Conservation (phyloP, 192 early-diverging fungal genomes). For the Coemansia sp. region DNA sequence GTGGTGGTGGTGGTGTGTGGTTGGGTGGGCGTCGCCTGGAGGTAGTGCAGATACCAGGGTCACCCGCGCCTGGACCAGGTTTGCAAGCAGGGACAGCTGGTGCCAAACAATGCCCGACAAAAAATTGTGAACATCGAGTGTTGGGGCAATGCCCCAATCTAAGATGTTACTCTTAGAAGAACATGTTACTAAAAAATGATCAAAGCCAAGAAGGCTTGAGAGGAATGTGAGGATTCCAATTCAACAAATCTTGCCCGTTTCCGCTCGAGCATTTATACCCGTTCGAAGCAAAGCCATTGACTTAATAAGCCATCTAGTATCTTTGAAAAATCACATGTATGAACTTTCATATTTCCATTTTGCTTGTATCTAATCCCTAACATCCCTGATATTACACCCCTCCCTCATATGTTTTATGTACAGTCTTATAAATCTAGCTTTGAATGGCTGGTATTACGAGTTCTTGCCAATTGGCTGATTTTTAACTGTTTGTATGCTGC, state of each 20-base stretch:
- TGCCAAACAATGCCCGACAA: conserved; percentile 37
- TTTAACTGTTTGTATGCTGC: too few species aligned
- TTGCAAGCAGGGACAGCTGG: too few species aligned
- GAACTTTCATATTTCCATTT: background rate
- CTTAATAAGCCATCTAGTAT: background rate
- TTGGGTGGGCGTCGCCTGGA: too few species aligned
- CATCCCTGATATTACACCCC: background rate
- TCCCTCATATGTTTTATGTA: background rate
- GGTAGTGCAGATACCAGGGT: too few species aligned
- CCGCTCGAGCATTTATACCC: conserved; percentile 6
- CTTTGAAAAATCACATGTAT: background rate
- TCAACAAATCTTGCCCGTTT: background rate
- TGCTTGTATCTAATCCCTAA: conserved; percentile 14
- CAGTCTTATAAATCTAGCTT: too few species aligned
- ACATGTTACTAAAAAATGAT: conserved; percentile 32
- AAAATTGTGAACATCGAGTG: conserved; percentile 41
- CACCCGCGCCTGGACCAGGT: too few species aligned
- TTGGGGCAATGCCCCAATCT: conserved; percentile 29
- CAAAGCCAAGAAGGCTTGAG: conserved; percentile 40
- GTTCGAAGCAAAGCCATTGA: background rate
- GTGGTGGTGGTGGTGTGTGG: too few species aligned
- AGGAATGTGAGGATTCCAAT: conserved; percentile 17
- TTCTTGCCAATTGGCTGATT: too few species aligned
- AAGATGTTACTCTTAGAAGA: conserved; percentile 39
- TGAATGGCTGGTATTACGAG: too few species aligned